Evolutionary conservation across 2,329 filamentous ascomycete genomes (phyloP), one percentile per base, ranked within the genome.

Genomic region (Trichoderma sp.): DNA sequence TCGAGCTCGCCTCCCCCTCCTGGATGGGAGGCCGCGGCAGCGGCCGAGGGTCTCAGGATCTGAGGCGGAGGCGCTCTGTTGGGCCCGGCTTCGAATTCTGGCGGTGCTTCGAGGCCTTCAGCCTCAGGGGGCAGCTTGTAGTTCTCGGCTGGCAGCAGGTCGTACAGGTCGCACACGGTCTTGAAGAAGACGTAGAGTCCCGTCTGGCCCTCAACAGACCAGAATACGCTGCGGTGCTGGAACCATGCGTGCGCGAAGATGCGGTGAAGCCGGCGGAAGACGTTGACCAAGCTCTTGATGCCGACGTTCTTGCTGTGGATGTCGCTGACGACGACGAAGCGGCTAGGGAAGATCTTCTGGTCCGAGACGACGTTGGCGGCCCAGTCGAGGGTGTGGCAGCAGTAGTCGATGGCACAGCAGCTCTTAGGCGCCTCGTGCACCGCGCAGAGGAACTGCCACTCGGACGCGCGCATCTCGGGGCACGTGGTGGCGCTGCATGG

Each of bases 221-320:
- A 98, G 77, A 98, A 99, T 61, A 97, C 92, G 63, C 90, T 90
- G 52, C 93, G 87, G 77, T 99, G 95, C 78, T 97, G 93, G 77
- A 97, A 99, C 95, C 95, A 99, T 7, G 95, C 95, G 75, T 99
- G 95, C 54, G 95, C 95, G 75, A 98, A 99, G 78, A 99, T 98
- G 67, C 95, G 87, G 77, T 99, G 96, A 57, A 98, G 86, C 15
- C 95, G 86, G 64, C 95, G 87, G 78, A 99, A 98, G 64, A 99
- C 94, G 76, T 97, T 98, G 71, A 94, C 90, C 66, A 99, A 82
- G 75, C 96, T 94, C 77, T 92, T 92, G 66, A 90, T 82, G 64
- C 91, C 91, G 50, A 83, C 78, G 67, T 81, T 83, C 74, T 84
- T 85, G 72, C 86, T 86, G 73, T 87, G 83, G 45, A 80, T 81